Percentiles rank a stretch among this genome's conserved stretches.
These are phyloP conservation scores for Cytospora schulzeri DNA, from an alignment of 2,329 filamentous ascomycete genomes.

Conservation along the genomic window DNA sequence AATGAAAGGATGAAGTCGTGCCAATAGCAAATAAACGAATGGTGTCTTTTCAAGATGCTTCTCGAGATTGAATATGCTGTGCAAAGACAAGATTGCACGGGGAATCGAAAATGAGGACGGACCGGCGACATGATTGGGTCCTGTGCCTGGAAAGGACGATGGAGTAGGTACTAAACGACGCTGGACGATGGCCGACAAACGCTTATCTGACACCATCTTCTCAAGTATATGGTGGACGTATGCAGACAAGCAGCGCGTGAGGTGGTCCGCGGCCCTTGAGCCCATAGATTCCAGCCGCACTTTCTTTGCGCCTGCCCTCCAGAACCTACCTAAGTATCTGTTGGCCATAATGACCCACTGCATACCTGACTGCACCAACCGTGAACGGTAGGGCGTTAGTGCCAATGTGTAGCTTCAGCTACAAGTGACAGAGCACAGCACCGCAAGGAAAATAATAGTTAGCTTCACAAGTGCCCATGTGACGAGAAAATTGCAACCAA, in stretches of 20 bases:
- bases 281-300: not conserved
- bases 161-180: not conserved
- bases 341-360: not conserved
- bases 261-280: not conserved
- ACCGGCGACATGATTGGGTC: not conserved
- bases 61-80: not conserved
- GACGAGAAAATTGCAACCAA: not conserved
- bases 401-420: not conserved
- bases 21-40: not conserved
- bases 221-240: not conserved
- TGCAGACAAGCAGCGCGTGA: not conserved
- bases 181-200: not conserved
- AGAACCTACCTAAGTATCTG: not conserved
- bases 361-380: not conserved
- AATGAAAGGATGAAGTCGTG: not conserved
- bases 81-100: not conserved
- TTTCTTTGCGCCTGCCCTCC: not conserved
- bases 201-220: not conserved
- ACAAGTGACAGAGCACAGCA: not conserved
- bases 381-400: not conserved
- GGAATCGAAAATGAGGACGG: not conserved
- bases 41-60: not conserved
- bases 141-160: slow-evolving; percentile 12
- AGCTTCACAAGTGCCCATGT: not conserved
- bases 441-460: not conserved